These are phyloP conservation scores for Aureobasidium leucospermi DNA, from an alignment of 2,329 filamentous ascomycete species.

Conservation along the genomic window DNA sequence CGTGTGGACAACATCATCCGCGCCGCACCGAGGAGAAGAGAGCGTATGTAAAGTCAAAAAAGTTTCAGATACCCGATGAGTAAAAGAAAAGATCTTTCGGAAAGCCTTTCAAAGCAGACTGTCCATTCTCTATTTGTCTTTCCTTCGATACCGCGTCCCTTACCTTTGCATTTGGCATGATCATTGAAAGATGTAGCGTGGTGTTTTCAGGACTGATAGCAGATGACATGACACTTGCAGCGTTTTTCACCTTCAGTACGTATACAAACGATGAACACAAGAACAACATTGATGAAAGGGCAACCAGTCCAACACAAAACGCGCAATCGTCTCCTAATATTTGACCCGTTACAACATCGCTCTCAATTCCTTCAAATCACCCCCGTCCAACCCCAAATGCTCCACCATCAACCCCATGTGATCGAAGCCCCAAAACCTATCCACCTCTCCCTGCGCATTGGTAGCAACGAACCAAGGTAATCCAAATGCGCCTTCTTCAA, in stretches of 20 bases:
- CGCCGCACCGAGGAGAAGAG: constrained; percentile 75
- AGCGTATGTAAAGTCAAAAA: constrained; percentile 54
- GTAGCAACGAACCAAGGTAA: constrained; percentile 53
- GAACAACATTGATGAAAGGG: no score
- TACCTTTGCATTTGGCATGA: neutral
- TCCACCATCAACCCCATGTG: constrained; percentile 49
- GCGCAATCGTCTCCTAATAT: no score
- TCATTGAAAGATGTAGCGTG: neutral
- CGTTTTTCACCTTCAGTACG: neutral
- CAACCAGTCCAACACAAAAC: no score
- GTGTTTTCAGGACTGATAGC: neutral
- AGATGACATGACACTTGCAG: neutral
- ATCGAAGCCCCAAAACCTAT: constrained; percentile 55
- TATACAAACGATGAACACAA: neutral
- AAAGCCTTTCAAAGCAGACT: neutral
- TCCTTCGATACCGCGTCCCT: neutral
- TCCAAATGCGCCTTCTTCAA: constrained; percentile 52
- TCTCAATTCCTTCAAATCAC: constrained; percentile 29
- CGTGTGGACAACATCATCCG: constrained; percentile 98
- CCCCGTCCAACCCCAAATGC: constrained; percentile 44
- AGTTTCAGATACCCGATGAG: constrained; percentile 11
- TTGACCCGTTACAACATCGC: constrained; percentile 27
- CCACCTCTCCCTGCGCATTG: constrained; percentile 45
- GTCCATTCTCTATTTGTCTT: neutral
- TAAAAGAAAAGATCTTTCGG: constrained; percentile 4